phyloP scores from a whole-genome alignment of 169 alveolate genomes.

The Eimeria acervulina region DNA sequence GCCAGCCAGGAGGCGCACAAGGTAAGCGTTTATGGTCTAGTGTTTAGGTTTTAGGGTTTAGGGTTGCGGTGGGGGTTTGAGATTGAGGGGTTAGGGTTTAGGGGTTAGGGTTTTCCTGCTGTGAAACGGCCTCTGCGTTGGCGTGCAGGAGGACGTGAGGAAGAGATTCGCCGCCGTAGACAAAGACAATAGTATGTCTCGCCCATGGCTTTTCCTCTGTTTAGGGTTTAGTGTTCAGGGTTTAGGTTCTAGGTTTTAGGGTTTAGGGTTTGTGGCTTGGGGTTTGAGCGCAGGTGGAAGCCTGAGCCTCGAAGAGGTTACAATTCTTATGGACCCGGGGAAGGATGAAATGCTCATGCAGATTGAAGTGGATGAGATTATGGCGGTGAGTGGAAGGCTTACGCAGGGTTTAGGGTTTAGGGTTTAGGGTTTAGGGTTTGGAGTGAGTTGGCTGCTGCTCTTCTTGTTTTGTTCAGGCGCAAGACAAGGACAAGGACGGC shows the following conservation, averaged over 20 bases:
- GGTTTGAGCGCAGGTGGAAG: conserved; percentile 16
- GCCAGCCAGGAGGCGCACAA: conserved; percentile 72
- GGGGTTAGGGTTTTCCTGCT: background rate
- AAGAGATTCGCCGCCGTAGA: conserved; percentile 69
- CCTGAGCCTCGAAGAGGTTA: conserved; percentile 35
- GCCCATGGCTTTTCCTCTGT: background rate
- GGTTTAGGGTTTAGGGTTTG: background rate
- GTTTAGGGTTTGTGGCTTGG: no score
- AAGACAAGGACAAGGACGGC: conserved; percentile 76
- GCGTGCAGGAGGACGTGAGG: conserved; percentile 57
- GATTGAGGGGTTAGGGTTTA: background rate
- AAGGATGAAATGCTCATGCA: conserved; percentile 67
- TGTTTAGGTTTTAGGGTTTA: background rate
- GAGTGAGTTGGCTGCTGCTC: background rate
- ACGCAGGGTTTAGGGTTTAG: background rate
- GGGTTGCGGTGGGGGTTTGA: background rate
- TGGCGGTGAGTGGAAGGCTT: conserved; percentile 33
- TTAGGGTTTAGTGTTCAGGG: background rate
- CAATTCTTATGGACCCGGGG: conserved; percentile 69
- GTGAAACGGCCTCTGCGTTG: background rate
- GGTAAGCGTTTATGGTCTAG: background rate
- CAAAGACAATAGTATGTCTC: conserved; percentile 27
- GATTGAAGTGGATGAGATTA: conserved; percentile 73
- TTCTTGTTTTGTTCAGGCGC: conserved; percentile 27
- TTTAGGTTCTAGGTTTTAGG: background rate